Base-by-base conservation (phyloP, 495 filamentous ascomycete genomes). In the Rostrohypoxylon terebratum region DNA sequence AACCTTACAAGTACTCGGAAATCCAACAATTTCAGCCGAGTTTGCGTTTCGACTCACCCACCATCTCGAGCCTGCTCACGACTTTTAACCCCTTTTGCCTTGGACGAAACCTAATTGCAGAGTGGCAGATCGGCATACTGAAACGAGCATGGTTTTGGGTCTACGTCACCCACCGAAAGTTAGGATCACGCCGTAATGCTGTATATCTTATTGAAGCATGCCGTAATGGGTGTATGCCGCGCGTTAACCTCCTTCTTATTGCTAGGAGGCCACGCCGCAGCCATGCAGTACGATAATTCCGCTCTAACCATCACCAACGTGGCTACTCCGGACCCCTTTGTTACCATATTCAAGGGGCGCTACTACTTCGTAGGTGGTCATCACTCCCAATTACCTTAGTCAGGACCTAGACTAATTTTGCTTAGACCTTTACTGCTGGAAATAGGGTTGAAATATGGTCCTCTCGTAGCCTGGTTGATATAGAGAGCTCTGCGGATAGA, bases 371-470 rank as follows among this genome's bases (percentile, higher is more conserved):
- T 78, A 64, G 55, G 76, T 53, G 8, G 25, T 31, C 21, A 8
- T 20, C 1, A 47, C 1, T 25, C 23, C n/a, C 48, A 16, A 20
- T 31, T 31, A 45, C 38, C 25, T 40, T 34, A 28, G 21, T 38
- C 21, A 20, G 1, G 28, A 28, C 28, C 28, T 55, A 36, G 40
- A 28, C 54, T 71, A 64, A 70, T 69, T 3, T 2, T 71, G 3
- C 23, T 16, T 40, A 79, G 77, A 77, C 75, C 18, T 79, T 74
- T 44, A 79, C 77, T 3, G 53, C 77, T 11, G 77, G 77, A 42
- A 71, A 77, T 31, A 72, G 77, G 20, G 74, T 79, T 9, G 77
- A 79, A 61, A 75, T 79, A 47, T 79, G 77, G 77, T 76, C 70
- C 4, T 79, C 77, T 6, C 45, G 50, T 0, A 79, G 71, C 21